Base-by-base conservation (phyloP, 192 early-diverging fungal species). In the Coemansia sp. region DNA sequence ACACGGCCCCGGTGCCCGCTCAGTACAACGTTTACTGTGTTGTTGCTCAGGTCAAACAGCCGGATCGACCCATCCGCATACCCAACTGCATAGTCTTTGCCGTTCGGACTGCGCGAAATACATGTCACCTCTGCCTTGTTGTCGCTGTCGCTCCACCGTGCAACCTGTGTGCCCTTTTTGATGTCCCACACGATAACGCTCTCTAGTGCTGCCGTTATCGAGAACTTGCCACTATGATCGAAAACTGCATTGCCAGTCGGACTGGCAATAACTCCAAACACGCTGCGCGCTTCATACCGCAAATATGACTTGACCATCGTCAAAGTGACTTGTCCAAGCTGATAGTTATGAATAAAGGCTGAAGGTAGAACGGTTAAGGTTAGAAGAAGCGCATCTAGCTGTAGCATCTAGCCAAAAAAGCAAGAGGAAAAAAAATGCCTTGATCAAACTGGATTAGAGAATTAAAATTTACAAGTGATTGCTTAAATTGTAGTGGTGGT, bases 41-140 rank as follows among this genome's bases (percentile, higher is more conserved):
- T 76, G 18, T 76, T 82, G 42, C 76, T 77, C 34, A 89, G 78
- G 52, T 90, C 88, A 91, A 94, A 99, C 29, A 99, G 86, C 31
- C 97, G 90, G 77, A 99, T 94, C 42, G 94, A 89, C 62, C 97
- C 97, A 76, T 99, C 94, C 9, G 88, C 76, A 70, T 99, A 98
- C 11, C 96, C 97, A n/a, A 96, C 93, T 5, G 97, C 97, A 80
- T 87, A 94, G 71, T 87, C 86, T 46, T 85, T 86, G 43, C 87
- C 89, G 67, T 88, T 88, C 4, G 90, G 87, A 66, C 89, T 91
- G 63, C 86, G 86, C 36, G 88, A 76, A 60, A 97, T 91, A 73
- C 89, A 88, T 46, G 95, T 97, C 22, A 98, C 95, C 67, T 95
- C 92, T 5, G 94, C 78, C 72, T 88, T 91, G 76, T 94, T 95